Percentiles rank a stretch among this genome's conserved stretches.
Evolutionary conservation across 2,329 filamentous ascomycete species (phyloP).

Genomic region (Neofusicoccum ribis): DNA sequence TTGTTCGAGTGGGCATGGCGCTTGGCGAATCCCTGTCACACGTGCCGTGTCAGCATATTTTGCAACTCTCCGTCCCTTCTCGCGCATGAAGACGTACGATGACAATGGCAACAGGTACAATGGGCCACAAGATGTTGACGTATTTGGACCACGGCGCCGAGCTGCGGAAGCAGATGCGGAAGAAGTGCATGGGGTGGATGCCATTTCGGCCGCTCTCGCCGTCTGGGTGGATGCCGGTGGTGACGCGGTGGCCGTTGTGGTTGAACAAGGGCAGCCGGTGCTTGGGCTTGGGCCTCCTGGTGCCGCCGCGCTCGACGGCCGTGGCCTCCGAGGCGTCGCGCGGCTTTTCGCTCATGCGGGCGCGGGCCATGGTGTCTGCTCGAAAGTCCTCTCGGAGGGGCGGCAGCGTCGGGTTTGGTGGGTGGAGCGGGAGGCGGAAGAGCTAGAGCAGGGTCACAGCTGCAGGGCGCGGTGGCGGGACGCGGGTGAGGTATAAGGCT

Average conservation of each 20-base stretch:
- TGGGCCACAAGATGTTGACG: conserved; percentile 73
- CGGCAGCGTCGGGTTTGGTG: not conserved
- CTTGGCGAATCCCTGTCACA: conserved; percentile 50
- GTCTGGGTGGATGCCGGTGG: conserved; percentile 46
- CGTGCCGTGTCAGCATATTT: conserved; percentile 18
- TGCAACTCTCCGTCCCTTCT: conserved; percentile 19
- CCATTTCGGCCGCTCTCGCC: conserved; percentile 71
- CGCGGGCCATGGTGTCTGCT: conserved; percentile 4
- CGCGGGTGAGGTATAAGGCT: not conserved
- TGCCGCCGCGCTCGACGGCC: conserved; percentile 17
- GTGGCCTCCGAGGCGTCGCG: conserved; percentile 3
- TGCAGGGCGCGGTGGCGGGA: not conserved
- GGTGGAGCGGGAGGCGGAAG: not conserved
- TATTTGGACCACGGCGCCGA: conserved; percentile 62
- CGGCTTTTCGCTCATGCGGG: conserved; percentile 3
- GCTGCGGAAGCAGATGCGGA: conserved; percentile 64
- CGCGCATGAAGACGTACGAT: conserved; percentile 43
- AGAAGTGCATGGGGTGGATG: conserved; percentile 63
- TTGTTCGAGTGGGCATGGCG: conserved; percentile 54
- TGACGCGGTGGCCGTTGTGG: conserved; percentile 47
- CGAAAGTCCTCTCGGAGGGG: not conserved
- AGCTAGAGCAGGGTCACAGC: not conserved
- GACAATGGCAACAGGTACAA: conserved; percentile 71
- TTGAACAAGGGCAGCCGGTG: conserved; percentile 34
- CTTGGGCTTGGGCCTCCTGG: conserved; percentile 8